A percentile compares a stretch with the other conserved stretches of the same genome.
phyloP scores from a whole-genome alignment of 805 yeast species.

The Debaryomyces tyrocola region DNA sequence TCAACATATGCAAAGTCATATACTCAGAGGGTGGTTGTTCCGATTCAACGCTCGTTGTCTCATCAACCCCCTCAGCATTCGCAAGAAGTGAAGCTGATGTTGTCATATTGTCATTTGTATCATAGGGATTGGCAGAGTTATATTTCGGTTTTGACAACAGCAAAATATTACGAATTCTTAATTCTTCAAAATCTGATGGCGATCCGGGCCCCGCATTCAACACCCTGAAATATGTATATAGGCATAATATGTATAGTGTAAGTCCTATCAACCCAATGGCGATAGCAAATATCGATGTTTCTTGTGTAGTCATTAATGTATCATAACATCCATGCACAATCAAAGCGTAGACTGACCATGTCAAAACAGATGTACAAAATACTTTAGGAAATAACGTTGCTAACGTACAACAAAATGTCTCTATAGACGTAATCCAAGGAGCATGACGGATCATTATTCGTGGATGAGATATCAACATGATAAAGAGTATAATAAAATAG shows the following conservation, averaged over 20 bases:
- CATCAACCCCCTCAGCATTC: constrained; percentile 5
- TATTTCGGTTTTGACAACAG: constrained; percentile 12
- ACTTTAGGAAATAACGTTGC: constrained; percentile 51
- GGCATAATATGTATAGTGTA: constrained; percentile 31
- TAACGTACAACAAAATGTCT: constrained; percentile 31
- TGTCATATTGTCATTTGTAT: background rate
- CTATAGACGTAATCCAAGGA: constrained; percentile 11
- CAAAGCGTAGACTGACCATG: constrained; percentile 50
- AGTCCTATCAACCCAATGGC: constrained; percentile 22
- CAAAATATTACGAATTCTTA: constrained; percentile 27
- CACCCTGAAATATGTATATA: constrained; percentile 55
- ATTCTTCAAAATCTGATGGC: constrained; percentile 55
- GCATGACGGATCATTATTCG: constrained; percentile 16
- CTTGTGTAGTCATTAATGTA: background rate
- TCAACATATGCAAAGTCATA: constrained; percentile 39
- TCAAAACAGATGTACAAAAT: constrained; percentile 39
- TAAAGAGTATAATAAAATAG: too few relatives aligned
- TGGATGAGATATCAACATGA: constrained; percentile 25
- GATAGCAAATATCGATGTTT: constrained; percentile 10
- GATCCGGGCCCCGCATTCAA: constrained; percentile 63
- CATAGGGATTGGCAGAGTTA: constrained; percentile 14
- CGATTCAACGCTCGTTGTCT: background rate
- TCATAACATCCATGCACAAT: background rate
- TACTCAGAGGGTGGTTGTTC: constrained; percentile 31
- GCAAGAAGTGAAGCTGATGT: constrained; percentile 6